These are phyloP conservation scores for Hanseniaspora clermontiae DNA, from an alignment of 805 yeast genomes.

Conservation along the genomic window DNA sequence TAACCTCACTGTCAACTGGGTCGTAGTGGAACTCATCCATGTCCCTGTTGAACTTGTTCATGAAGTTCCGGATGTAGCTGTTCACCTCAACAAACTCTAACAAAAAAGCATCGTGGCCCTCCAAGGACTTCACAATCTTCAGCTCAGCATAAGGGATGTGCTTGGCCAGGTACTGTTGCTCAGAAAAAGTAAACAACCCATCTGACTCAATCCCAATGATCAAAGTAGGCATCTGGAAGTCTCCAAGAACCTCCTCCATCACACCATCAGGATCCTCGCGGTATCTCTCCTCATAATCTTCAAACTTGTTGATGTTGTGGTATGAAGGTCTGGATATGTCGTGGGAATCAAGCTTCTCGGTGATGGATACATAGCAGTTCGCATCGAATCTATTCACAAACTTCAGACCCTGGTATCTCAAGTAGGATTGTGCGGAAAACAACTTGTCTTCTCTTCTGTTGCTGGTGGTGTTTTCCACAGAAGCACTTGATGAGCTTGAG, in stretches of 20 bases:
- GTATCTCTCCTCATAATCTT: not conserved
- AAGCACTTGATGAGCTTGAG: constrained; percentile 22
- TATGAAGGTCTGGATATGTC: constrained; percentile 72
- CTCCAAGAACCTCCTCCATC: constrained; percentile 37
- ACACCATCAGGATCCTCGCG: constrained; percentile 17
- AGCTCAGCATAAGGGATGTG: constrained; percentile 57
- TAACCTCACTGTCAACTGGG: constrained; percentile 10
- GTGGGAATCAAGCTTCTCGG: constrained; percentile 89
- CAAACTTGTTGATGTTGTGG: not conserved
- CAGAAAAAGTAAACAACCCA: constrained; percentile 82
- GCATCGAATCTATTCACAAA: constrained; percentile 88
- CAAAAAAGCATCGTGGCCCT: constrained; percentile 94
- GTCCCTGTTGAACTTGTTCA: constrained; percentile 25
- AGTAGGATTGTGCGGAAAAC: constrained; percentile 89
- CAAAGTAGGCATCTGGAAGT: constrained; percentile 61
- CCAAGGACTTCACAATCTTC: constrained; percentile 73
- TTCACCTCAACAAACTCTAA: constrained; percentile 79
- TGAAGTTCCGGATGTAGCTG: constrained; percentile 52
- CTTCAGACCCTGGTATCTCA: constrained; percentile 88
- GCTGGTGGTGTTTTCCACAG: constrained; percentile 18
- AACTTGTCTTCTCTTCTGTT: constrained; percentile 35
- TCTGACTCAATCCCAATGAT: constrained; percentile 85
- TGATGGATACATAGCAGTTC: constrained; percentile 86
- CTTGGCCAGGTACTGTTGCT: constrained; percentile 73
- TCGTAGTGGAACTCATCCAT: not conserved